Evolutionary conservation across 108 stramenopile genomes (phyloP), one percentile per base, ranked within the genome.

Genomic region (Skeletonema costatum): DNA sequence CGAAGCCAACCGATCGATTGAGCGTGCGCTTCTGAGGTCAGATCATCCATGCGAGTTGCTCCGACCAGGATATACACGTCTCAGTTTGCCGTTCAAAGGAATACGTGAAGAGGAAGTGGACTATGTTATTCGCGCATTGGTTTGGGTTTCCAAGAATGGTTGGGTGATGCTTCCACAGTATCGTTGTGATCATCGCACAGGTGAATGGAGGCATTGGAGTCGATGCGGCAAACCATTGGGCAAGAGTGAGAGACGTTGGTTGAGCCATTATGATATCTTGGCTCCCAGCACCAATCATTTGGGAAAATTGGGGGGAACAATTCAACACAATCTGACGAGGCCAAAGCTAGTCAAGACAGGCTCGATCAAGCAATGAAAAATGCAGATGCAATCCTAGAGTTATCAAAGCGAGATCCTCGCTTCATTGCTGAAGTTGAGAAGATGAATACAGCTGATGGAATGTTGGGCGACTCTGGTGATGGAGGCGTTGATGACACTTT

Each of bases 91-190:
- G 32, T 95, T 85, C 82, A 86, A 90, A 71, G 90, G 88, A 5
- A 76, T 94, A 48, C 75, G 87, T 12, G 77, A 85, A 13, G 87
- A 77, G 33, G 93, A 97, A 73, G 91, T 91, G 10, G 91, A 95
- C 16, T 98, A 98, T 84, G 95, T 99, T 30, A 42, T 97, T 0
- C 61, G 88, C 21, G 97, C 98, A 5, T 78, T 99, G 44, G 82
- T 78, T 39, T 98, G 95, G 87, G 93, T 99, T 17, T 91, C 98
- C 0, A 86, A 85, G 60, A 68, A 98, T 74, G 99, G 95, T 29
- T 89, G 88, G 86, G 83, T 76, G n/a, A 82, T 99, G 30, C 86
- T 99, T 71, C 93, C 92, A 46, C 91, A 90, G 62, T 99, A 99
- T 84, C 83, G 92, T 36, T 96, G 94, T 78, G 93, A 93, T 78